These are phyloP conservation scores for Jimgerdemannia lactiflua DNA, from an alignment of 192 early-diverging fungal genomes.

Conservation along the genomic window DNA sequence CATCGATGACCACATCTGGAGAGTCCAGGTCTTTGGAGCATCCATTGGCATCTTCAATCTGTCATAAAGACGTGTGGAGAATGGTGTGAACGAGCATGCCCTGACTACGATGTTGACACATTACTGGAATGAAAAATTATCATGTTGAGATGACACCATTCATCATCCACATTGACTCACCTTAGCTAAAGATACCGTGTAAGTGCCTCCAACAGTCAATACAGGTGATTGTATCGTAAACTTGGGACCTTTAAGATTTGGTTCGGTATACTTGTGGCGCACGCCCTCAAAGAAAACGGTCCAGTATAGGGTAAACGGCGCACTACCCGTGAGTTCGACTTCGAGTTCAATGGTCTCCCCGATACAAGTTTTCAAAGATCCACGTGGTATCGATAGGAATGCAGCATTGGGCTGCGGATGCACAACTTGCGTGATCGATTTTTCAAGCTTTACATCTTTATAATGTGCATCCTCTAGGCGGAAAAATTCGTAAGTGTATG, in stretches of 20 bases:
- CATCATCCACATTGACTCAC: constrained; percentile 5
- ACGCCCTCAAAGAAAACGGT: constrained; percentile 23
- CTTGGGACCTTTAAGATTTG: constrained; percentile 18
- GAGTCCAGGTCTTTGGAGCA: constrained; percentile 34
- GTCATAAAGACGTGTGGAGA: neutral
- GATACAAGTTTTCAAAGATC: constrained; percentile 28
- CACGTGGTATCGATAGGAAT: constrained; percentile 11
- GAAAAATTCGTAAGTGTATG: constrained; percentile 32
- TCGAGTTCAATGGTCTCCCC: constrained; percentile 28
- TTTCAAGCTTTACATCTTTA: constrained; percentile 15
- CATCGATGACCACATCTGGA: constrained; percentile 36
- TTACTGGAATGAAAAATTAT: neutral
- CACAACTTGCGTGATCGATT: constrained; percentile 29
- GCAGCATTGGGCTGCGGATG: constrained; percentile 41
- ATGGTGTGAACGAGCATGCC: neutral
- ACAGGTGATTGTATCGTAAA: constrained; percentile 30
- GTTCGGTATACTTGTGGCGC: constrained; percentile 14
- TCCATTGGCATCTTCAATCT: constrained; percentile 34
- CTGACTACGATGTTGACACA: neutral
- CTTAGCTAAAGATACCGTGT: constrained; percentile 37
- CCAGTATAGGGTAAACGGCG: constrained; percentile 35
- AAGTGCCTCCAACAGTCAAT: constrained; percentile 26
- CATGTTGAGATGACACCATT: too few relatives aligned
- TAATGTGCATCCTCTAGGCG: constrained; percentile 26
- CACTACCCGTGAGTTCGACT: constrained; percentile 30